Conservation (phyloP, 306 rosid species). For the Citrullus amarus region DNA sequence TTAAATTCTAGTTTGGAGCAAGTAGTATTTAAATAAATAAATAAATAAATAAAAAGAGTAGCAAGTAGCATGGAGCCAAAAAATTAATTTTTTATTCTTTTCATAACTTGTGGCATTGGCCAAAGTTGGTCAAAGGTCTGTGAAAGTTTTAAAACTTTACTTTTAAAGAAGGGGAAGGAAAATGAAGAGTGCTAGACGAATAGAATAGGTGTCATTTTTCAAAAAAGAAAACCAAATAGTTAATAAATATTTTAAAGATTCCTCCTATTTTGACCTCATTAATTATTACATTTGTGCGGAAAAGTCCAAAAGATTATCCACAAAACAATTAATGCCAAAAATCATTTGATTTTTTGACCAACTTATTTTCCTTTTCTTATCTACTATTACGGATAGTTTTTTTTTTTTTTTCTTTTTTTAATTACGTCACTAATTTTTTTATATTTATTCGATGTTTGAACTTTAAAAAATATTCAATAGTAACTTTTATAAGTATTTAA, state of each 20-base stretch:
- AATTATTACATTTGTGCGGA: not conserved
- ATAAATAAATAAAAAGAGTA: not conserved
- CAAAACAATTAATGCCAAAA: not conserved
- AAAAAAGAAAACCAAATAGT: not conserved
- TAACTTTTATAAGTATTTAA: too few species aligned
- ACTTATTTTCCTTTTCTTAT: not conserved
- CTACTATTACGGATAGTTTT: too few species aligned
- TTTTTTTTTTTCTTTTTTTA: too few species aligned
- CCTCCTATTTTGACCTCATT: not conserved
- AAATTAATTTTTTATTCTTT: not conserved
- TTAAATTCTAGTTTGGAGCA: too few species aligned
- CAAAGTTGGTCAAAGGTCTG: slow-evolving; percentile 9
- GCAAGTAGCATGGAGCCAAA: not conserved
- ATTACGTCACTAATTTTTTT: too few species aligned
- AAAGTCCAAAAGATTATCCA: slow-evolving; percentile 5
- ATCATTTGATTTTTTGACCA: not conserved
- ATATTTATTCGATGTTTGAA: too few species aligned
- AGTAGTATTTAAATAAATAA: too few species aligned
- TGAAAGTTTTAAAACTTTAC: slow-evolving; percentile 4
- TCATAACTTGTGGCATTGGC: not conserved
- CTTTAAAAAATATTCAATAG: too few species aligned
- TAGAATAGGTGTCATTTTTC: not conserved
- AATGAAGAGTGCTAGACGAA: not conserved
- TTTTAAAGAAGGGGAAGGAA: not conserved
- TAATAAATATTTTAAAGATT: not conserved